Conservation (phyloP, 2,329 filamentous ascomycete genomes). For the Cryphonectria nitschkei region DNA sequence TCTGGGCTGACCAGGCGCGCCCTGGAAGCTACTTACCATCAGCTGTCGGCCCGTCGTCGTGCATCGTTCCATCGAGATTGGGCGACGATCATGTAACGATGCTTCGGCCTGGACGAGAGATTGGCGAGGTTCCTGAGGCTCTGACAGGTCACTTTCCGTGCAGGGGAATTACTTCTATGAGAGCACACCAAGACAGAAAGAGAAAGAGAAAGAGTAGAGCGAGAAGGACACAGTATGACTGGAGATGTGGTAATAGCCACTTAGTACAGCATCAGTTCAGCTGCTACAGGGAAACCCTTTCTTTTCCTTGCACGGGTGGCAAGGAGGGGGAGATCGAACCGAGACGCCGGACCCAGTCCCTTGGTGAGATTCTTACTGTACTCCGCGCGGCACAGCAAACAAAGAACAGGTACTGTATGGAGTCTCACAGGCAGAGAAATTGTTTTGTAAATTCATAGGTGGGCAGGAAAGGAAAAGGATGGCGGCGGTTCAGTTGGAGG, state of each 20-base stretch:
- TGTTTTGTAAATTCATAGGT: neutral
- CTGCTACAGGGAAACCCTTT: neutral
- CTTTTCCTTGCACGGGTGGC: neutral
- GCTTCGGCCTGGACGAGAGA: neutral
- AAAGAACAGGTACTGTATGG: neutral
- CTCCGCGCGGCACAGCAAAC: neutral
- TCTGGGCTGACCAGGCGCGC: neutral
- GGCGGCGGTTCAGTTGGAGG: no score
- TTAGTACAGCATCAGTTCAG: neutral
- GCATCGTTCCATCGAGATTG: neutral
- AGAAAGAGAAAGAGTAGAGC: neutral
- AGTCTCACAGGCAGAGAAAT: neutral
- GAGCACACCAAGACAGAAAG: neutral
- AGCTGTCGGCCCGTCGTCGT: neutral
- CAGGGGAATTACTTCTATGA: no score
- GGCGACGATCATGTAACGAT: neutral
- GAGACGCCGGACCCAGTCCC: neutral
- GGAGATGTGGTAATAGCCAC: neutral
- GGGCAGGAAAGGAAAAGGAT: no score
- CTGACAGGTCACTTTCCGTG: neutral
- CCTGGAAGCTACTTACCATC: neutral
- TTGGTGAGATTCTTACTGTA: slow-evolving; percentile 1
- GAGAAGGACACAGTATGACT: neutral
- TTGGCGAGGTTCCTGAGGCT: neutral
- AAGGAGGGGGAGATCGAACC: neutral